These are phyloP conservation scores for Plantago lanceolata DNA, from an alignment of 305 asterid species.

Conservation along the genomic window DNA sequence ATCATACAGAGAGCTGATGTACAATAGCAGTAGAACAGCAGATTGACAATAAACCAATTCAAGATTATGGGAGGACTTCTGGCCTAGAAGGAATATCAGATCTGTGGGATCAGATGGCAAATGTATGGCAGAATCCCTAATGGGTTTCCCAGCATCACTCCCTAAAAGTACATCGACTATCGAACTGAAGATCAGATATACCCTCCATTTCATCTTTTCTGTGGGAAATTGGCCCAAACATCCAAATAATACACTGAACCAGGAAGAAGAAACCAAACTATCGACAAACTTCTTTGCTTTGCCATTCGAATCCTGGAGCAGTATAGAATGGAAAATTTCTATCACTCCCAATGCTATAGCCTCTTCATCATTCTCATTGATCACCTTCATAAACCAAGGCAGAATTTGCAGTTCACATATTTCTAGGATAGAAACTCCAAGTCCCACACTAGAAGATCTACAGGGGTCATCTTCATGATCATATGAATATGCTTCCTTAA, in stretches of 20 bases:
- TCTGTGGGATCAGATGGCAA: conserved; percentile 89
- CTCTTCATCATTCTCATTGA: conserved; percentile 66
- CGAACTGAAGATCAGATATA: conserved; percentile 61
- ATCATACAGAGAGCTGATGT: conserved; percentile 66
- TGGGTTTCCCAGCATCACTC: conserved; percentile 53
- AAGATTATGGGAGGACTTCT: conserved; percentile 54
- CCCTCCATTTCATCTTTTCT: conserved; percentile 60
- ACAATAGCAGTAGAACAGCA: conserved; percentile 66
- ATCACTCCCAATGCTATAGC: conserved; percentile 63
- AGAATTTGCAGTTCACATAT: conserved; percentile 47
- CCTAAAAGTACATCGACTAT: conserved; percentile 64
- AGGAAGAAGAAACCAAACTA: conserved; percentile 60
- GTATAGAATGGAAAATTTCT: conserved; percentile 62
- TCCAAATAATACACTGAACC: conserved; percentile 82
- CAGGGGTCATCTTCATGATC: conserved; percentile 38
- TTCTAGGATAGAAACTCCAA: conserved; percentile 41
- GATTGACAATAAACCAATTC: conserved; percentile 62
- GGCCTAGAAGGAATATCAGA: conserved; percentile 83
- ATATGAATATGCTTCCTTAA: conserved; percentile 75
- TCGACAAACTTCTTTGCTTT: conserved; percentile 54
- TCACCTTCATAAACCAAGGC: conserved; percentile 66
- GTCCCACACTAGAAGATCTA: conserved; percentile 35
- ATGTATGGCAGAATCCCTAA: conserved; percentile 56
- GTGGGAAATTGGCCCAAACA: conserved; percentile 83
- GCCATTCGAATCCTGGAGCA: conserved; percentile 47